Base-by-base conservation (phyloP, 2,329 filamentous ascomycete species). In the Penicillium griseofulvum region DNA sequence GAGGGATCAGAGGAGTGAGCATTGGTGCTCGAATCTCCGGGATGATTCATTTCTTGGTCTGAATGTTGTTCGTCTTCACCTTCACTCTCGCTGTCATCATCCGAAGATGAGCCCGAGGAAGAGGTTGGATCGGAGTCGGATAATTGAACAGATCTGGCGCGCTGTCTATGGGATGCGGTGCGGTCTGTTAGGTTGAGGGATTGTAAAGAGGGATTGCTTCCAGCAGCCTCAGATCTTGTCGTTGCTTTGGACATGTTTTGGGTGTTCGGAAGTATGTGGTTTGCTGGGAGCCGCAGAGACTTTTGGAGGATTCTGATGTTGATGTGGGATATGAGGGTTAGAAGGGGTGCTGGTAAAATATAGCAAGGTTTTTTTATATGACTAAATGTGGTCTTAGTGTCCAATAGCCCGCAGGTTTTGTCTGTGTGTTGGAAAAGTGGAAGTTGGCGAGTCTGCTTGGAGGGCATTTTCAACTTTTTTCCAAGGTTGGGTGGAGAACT, bases 101-200 rank as follows among this genome's bases (percentile, higher is more conserved):
- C 61, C 14, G 57, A 65, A 9, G 63, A 65, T n/a, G 64, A 62
- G 42, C 62, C 62, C 8, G 65, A 66, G 36, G 65, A 67, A 5
- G 64, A 66, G 28, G 64, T 65, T 44, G 53, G 56, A 22, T 68
- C 65, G 34, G 57, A 58, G 26, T 67, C 67, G 12, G 62, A 65
- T 4, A 57, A 62, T 38, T 52, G 33, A 28, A 22, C 31, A 31
- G 50, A 48, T 17, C 19, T 31, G 34, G 36, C 36, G 22, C 17
- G 42, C 29, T 58, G 24, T 34, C 19, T 19, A 51, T 51, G 39
- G 44, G 44, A 17, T 11, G 26, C 17, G 12, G 46, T 47, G 33
- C 38, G 49, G 52, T 48, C 36, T 45, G 52, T 24, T 36, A 24
- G 24, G 36, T 56, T 22, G 24, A 56, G n/a, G 41, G 22, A 33